Base-by-base conservation (phyloP, 345 rosid species). In the Salix viminalis region DNA sequence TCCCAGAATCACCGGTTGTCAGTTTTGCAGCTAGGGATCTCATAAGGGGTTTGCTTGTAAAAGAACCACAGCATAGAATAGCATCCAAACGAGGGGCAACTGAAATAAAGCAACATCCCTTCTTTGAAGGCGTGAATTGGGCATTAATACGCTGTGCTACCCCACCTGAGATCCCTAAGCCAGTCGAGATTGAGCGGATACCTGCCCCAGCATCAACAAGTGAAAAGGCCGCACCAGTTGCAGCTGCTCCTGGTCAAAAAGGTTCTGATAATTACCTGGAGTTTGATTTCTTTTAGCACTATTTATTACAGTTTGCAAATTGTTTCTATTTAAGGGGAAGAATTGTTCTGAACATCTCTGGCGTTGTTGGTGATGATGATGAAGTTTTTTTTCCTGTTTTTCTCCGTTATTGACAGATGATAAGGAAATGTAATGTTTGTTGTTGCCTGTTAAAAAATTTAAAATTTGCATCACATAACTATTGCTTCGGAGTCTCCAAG, bases 121-220 rank as follows among this genome's bases (percentile, higher is more conserved):
- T 94, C 88, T 94, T 94, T 21, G 96, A 94, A 87, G 94, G 97
- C 37, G 92, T 94, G 71, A 94, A 94, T 85, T 94, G 98, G 98
- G 98, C 97, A 34, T 68, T 94, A 84, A 89, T 92, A 70, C 87
- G 97, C 21, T 91, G 97, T 60, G 96, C 94, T 0, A 91, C 97
- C 50, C 98, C 98, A 4, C 98, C 97, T 0, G 97, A 89, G 81
- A 80, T 94, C 36, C 97, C 97, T n/a, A 90, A 89, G 83, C 92
- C 96, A 1, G 89, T 92, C 1, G 93, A 91, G 84, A 64, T 87
- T 42, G 96, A 91, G 76, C 84, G 77, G 48, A 73, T 82, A 78
- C 84, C 90, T 26, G 67, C 75, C 50, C 84, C 90, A 50, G 71
- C 87, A 52, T 79, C 88, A 73, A 69, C 84, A 4, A 87, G 89